Evolutionary conservation across 2,329 filamentous ascomycete genomes (phyloP).

Genomic region (Colletotrichum cereale): DNA sequence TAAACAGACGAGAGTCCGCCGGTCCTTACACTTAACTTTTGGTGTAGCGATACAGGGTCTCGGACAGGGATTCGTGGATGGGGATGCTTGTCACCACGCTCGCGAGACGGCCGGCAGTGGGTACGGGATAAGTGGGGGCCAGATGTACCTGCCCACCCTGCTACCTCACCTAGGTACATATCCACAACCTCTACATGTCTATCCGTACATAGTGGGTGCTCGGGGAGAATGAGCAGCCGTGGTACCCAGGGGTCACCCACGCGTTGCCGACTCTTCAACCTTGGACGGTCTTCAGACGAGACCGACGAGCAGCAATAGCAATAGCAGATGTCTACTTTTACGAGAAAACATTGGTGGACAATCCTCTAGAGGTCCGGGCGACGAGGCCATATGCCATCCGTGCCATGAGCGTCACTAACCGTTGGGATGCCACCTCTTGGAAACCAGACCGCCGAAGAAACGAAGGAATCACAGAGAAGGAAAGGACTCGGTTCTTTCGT

Average conservation of each 20-base stretch:
- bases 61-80: slow-evolving; percentile 16
- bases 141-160: neutral
- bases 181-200: too few relatives aligned
- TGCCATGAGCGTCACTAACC: too few relatives aligned
- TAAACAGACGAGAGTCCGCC: slow-evolving; percentile 18
- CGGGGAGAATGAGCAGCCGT: slow-evolving; percentile 8
- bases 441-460: too few relatives aligned
- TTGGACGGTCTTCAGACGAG: neutral
- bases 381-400: too few relatives aligned
- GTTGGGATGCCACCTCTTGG: too few relatives aligned
- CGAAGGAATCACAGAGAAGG: neutral
- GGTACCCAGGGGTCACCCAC: slow-evolving; percentile 5
- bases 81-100: neutral
- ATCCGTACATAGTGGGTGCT: neutral
- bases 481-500: too few relatives aligned
- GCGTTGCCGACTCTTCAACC: neutral
- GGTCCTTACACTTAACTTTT: too few relatives aligned
- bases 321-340: neutral
- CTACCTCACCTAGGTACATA: too few relatives aligned
- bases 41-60: slow-evolving; percentile 31
- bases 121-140: neutral
- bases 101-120: neutral
- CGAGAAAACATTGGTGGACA: neutral
- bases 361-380: neutral
- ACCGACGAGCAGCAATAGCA: neutral